Base-by-base conservation (phyloP, 2,329 filamentous ascomycete species). In the Verticillium dahliae region DNA sequence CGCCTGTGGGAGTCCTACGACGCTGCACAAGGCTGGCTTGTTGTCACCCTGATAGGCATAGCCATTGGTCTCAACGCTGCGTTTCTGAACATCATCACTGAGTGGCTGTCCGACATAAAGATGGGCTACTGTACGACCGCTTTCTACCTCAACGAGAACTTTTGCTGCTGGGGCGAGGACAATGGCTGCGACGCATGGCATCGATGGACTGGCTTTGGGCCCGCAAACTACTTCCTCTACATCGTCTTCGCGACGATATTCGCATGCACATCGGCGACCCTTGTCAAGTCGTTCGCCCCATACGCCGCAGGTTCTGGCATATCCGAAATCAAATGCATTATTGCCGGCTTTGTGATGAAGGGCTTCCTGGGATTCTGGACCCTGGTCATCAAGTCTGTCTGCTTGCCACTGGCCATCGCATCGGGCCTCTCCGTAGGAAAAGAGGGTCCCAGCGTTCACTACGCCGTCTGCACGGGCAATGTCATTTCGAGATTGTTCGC, bases 311-410 rank as follows among this genome's bases (percentile, higher is more conserved):
- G 95, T 15, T 97, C 92, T 13, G 95, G 95, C 50, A 99, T 99
- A 62, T 97, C 92, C 13, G 95, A 99, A 78, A 99, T 99, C 82
- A 99, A 99, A 76, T 97, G 92, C 76, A 98, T 99, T 72, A 97
- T 99, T 71, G 95, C 94, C 4, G 95, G 95, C 3, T 99, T 99
- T 73, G 91, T 98, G 58, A 99, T 99, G 95, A 97, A 98, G 76
- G 95, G 93, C 0, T 99, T 99, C 71, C 82, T 99, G 15, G 92
- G 94, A 22, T 89, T 89, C 69, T 92, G 92, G 85, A 98, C 95
- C 5, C 80, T 99, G 37, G 75, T 95, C 63, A 98, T 99, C 78
- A 99, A 99, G 77, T 96, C 92, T 0, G 85, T 98, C 61, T 91
- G 90, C 31, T 80, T 99, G 57, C 95, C 95, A 1, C 80, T 99